phyloP scores from a whole-genome alignment of 371 early-diverging fungal species.

The Cokeromyces recurvatus region DNA sequence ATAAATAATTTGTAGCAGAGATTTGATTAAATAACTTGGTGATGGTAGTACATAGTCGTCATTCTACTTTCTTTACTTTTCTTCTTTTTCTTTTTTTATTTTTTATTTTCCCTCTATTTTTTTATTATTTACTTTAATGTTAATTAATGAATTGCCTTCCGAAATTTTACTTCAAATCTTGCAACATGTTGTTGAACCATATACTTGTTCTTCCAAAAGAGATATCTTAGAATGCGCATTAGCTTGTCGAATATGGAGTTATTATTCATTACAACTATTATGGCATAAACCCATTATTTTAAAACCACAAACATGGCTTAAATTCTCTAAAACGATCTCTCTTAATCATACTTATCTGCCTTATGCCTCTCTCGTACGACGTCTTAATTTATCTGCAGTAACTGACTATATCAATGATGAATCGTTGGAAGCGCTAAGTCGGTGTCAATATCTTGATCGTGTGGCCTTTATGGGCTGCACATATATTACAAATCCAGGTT shows the following conservation, averaged over 20 bases:
- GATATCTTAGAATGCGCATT: constrained; percentile 38
- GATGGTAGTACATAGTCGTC: no score
- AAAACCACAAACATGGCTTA: constrained; percentile 22
- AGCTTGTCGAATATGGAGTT: constrained; percentile 45
- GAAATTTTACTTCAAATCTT: constrained; percentile 49
- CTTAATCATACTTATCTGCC: constrained; percentile 26
- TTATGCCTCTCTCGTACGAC: constrained; percentile 52
- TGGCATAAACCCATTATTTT: constrained; percentile 49
- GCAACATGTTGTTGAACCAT: constrained; percentile 29
- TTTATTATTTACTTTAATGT: constrained; percentile 1
- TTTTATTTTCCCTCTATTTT: constrained; percentile 6
- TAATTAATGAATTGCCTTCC: constrained; percentile 20
- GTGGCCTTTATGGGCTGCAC: constrained; percentile 52
- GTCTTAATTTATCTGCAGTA: constrained; percentile 57
- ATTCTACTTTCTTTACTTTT: background rate
- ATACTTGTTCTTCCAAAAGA: no score
- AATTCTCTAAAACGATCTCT: constrained; percentile 18
- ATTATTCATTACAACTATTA: constrained; percentile 40
- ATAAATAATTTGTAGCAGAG: no score
- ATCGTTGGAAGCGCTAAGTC: constrained; percentile 32
- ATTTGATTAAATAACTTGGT: no score
- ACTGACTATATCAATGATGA: constrained; percentile 40
- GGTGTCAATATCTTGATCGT: constrained; percentile 53
- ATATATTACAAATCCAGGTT: constrained; percentile 40
- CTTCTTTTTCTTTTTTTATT: background rate